Evolutionary conservation across 441 rosid genomes (phyloP).

Genomic region (Omphalea diandra): DNA sequence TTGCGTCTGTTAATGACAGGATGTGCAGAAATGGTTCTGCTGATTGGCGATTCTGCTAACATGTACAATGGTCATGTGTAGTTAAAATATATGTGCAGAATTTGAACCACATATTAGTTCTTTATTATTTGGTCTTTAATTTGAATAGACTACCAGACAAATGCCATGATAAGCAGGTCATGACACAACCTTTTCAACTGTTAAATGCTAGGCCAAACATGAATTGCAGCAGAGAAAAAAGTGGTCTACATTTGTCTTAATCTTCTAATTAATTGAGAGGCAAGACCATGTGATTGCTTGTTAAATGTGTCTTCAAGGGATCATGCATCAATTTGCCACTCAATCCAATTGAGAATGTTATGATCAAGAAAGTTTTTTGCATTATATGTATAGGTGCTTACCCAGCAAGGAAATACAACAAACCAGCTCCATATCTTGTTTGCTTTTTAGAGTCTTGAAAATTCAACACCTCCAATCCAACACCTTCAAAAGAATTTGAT

Average conservation of each 20-base stretch:
- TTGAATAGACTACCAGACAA: neutral
- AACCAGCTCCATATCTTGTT: neutral
- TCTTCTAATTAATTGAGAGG: neutral
- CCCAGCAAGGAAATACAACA: neutral
- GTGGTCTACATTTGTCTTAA: neutral
- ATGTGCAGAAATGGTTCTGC: too few species aligned
- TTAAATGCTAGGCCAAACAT: neutral
- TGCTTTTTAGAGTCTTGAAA: neutral
- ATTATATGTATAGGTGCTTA: neutral
- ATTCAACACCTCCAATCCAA: neutral
- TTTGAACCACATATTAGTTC: too few species aligned
- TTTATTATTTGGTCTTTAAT: too few species aligned
- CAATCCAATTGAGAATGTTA: neutral
- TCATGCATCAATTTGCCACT: neutral
- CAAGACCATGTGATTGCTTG: slow-evolving; percentile 3
- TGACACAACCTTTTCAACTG: neutral
- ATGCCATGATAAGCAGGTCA: neutral
- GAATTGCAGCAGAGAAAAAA: neutral
- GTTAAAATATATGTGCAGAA: too few species aligned
- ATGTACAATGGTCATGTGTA: too few species aligned
- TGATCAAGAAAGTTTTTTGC: neutral
- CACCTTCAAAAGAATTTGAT: neutral
- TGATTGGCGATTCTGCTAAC: too few species aligned
- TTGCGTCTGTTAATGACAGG: too few species aligned
- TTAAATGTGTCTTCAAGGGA: neutral